Evolutionary conservation across 805 yeast genomes (phyloP), one percentile per base, ranked within the genome.

Genomic region (Wickerhamiella occidentalis): DNA sequence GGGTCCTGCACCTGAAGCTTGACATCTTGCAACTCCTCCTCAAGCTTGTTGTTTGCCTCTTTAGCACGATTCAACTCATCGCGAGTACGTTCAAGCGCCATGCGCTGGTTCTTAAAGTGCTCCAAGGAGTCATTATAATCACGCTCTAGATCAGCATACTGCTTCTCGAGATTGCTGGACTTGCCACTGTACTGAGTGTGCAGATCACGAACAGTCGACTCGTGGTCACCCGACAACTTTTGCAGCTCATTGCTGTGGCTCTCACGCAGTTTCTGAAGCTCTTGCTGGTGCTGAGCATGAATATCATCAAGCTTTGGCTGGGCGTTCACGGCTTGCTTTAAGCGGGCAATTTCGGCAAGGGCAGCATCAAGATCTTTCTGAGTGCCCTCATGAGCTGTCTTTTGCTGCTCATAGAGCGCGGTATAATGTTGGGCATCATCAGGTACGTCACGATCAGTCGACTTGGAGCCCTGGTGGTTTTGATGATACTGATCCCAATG

Each of bases 1-100:
- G 56, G 64, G 9, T 54, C 65, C 4, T 54, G 61, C 19, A 56
- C 58, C 15, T 57, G 76, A 54, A 82, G 62, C 59, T 72, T 76
- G 62, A 82, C 68, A 54, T 83, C 88, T 52, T 83, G 85, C 49
- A 83, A 65, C 62, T 87, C 90, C 48, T 72, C 74, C 52, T 71
- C 68, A 48, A 86, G 69, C 54, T 73, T 73, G 44, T 72, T 76
- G 51, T 78, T 74, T 17, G 69, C 57, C 12, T 73, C 77, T 57
- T 75, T 80, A 60, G 77, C 79, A 60, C 72, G 77, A 28, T 72
- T 71, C 52, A 82, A 66, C 63, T 87, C 95, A 42, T 73, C 76
- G 58, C 86, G 86, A 7, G 90, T 80, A 55, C 80, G 60, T 43
- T 77, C 77, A 49, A 87, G 71, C 0, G 95, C 95, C 54, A 74